Evolutionary conservation across 306 rosid species (phyloP), one percentile per base, ranked within the genome.

Genomic region (Hippophae tibetana): DNA sequence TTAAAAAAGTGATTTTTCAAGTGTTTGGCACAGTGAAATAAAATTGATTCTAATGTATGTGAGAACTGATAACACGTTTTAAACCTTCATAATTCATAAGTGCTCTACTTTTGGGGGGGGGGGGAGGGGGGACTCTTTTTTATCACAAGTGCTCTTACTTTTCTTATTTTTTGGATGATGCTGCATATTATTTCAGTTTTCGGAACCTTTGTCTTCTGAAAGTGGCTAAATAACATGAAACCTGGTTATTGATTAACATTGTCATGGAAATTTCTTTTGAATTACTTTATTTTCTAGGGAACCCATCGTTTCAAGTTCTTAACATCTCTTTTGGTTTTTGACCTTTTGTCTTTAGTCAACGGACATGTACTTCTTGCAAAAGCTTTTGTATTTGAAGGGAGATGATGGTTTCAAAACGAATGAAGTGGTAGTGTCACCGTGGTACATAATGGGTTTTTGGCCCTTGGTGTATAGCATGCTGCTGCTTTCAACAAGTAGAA

Each of bases 381-480:
- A 87, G 76, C 95, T 92, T 44, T 64, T 87, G 82, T 74, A 78
- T 68, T 74, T 87, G 77, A 80, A 66, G 64, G 94, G 83, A 58
- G 92, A 81, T 56, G 98, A 92, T 56, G 98, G 98, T 48, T 92
- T 87, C 62, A 74, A 49, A 79, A 85, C 87, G 98, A 92, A 92
- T 62, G 70, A 78, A 47, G 96, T 87, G 60, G 77, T 92, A 52
- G 92, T 87, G 23, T 78, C 95, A 42, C 69, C 83, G 58, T 92
- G 98, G 98, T 84, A 85, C 73, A 61, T 87, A 23, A 85, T 92
- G 96, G 96, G 96, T 42, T 75, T 90, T 73, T 90, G 98, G 98
- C 98, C 96, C 3, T 71, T 90, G 79, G 78, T 74, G 0, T 90
- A 90, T 76, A 63, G 79, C 78, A 83, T 83, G 96, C 74, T 87